Base-by-base conservation (phyloP, 352 stramenopile genomes). In the Pythium brachiatum region DNA sequence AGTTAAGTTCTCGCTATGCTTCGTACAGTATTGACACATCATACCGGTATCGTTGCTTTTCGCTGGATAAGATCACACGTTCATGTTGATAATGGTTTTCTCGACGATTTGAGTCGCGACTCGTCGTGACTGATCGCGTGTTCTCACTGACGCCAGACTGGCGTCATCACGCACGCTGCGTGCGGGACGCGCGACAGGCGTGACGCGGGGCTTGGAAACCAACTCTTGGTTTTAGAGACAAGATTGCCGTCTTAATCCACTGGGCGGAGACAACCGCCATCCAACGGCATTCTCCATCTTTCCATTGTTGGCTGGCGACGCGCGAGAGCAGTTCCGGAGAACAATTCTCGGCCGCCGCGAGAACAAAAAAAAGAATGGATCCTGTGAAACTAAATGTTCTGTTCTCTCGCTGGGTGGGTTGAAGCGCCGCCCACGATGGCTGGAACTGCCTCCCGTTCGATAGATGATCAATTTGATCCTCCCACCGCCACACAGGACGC, bases 331-430 rank as follows among this genome's bases (percentile, higher is more conserved):
- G 39, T 47, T 47, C 39, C n/a, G 5, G n/a, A 27, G 39, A 47
- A 47, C n/a, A 23, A 15, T 47, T 47, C 39, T 47, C 39, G 39
- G 20, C 16, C 26, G 39, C 39, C n/a, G 39, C 39, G 25, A 18
- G 53, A 48, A 46, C 20, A 31, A 59, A 59, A 59, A 52, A 60
- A 60, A 60, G 54, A 60, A 60, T 43, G 41, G 16, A 21, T 26
- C 36, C 41, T 60, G 54, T 60, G 39, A 43, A 52, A 60, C 21
- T 41, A 23, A 43, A 60, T 60, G 18, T 31, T 47, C n/a, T 34
- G 36, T 44, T 47, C n/a, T 47, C 39, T 12, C 39, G n/a, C 39
- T 12, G 12, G 34, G 20, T 21, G 20, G 21, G 34, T 58, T 58
- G 32, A 57, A 52, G 38, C 38, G 38, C 5, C 29, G 29, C 29